phyloP scores from a whole-genome alignment of 2,329 filamentous ascomycete species.

The Exophiala lecanii-corni region DNA sequence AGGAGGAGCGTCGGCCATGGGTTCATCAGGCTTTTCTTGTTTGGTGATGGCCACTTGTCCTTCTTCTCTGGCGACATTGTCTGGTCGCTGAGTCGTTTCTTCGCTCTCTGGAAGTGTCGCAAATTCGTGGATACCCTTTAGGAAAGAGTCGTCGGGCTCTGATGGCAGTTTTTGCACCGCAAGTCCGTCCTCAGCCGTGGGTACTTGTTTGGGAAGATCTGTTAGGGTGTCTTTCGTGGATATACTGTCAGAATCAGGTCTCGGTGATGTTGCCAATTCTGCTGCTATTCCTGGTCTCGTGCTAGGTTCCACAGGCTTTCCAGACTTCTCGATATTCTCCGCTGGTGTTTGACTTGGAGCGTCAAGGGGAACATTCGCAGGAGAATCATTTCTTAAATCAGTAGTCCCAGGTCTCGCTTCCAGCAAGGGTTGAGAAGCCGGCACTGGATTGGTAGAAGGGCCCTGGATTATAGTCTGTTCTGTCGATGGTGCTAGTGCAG shows the following conservation, averaged over 20 bases:
- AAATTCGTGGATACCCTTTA: slow-evolving; percentile 43
- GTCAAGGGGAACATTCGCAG: background rate
- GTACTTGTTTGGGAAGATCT: background rate
- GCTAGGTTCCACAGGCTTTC: background rate
- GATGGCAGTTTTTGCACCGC: slow-evolving; percentile 1
- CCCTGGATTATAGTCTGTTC: background rate
- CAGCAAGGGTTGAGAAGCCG: background rate
- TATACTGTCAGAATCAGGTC: too few relatives aligned
- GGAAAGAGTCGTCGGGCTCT: slow-evolving; percentile 27
- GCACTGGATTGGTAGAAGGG: background rate
- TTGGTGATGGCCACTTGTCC: background rate
- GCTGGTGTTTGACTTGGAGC: background rate
- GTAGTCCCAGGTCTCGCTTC: background rate
- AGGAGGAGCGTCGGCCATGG: background rate
- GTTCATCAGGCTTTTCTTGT: background rate
- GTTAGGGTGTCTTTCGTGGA: too few relatives aligned
- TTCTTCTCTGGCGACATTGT: background rate
- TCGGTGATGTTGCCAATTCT: background rate
- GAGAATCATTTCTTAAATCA: background rate
- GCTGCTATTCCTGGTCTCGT: too few relatives aligned
- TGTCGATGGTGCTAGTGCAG: background rate
- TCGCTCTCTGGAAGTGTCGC: slow-evolving; percentile 27
- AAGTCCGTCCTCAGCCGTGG: background rate
- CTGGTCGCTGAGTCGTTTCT: background rate
- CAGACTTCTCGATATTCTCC: background rate